These are phyloP conservation scores for Parachlorella kessleri DNA, from an alignment of 139 green algal genomes.

Conservation along the genomic window DNA sequence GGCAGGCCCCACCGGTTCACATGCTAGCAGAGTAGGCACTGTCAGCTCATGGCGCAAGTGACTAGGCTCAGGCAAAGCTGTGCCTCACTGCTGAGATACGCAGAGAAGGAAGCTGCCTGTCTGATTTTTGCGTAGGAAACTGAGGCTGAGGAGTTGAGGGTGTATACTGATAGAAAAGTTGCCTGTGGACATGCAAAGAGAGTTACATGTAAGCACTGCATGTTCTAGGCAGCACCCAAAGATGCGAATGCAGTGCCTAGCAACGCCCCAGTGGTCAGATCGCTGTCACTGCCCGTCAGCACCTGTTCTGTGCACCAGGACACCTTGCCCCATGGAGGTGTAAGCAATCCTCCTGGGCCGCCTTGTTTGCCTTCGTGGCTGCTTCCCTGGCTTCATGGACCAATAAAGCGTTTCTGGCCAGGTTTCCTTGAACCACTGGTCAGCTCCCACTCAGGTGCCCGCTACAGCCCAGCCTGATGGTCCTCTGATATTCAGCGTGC, in stretches of 20 bases:
- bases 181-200: not conserved
- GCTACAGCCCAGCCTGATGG: no score
- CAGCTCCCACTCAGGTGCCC: no score
- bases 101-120: not conserved
- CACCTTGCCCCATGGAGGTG: no score
- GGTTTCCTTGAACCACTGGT: no score
- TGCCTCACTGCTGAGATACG: not conserved
- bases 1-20: conserved; percentile 37
- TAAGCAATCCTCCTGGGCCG: no score
- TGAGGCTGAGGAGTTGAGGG: not conserved
- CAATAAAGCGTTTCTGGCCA: not conserved
- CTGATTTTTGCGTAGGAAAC: not conserved
- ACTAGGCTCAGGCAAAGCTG: not conserved
- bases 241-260: not conserved
- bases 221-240: not conserved
- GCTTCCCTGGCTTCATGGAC: not conserved
- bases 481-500: no score
- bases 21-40: conserved; percentile 33
- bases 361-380: no score
- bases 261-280: not conserved
- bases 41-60: no score
- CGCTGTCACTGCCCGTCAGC: no score
- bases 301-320: no score
- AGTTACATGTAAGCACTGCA: not conserved
- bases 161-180: not conserved